Evolutionary conservation across 805 yeast genomes (phyloP).

Genomic region (Candida maris): DNA sequence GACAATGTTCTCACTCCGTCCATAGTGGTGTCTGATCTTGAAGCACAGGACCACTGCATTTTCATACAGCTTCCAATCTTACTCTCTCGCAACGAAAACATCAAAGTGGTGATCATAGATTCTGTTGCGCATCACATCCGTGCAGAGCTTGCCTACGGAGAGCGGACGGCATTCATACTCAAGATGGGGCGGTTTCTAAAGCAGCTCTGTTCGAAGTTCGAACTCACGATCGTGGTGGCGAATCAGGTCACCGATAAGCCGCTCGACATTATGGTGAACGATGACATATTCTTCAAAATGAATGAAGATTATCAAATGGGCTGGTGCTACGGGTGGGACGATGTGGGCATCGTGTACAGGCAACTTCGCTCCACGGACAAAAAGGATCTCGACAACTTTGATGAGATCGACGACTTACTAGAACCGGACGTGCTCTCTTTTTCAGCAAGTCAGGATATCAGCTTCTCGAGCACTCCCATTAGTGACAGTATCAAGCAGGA

Average conservation of each 20-base stretch:
- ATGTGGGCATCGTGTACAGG: conserved; percentile 28
- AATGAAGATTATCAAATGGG: conserved; percentile 64
- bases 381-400: conserved; percentile 18
- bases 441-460: not conserved
- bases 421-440: not conserved
- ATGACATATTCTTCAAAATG: conserved; percentile 34
- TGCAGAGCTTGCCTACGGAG: conserved; percentile 48
- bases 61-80: conserved; percentile 66
- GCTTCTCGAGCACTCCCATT: conserved; percentile 18
- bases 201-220: conserved; percentile 41
- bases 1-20: conserved; percentile 30
- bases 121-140: conserved; percentile 81
- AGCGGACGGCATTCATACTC: conserved; percentile 41
- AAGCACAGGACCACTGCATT: conserved; percentile 69
- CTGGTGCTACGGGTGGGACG: conserved; percentile 74
- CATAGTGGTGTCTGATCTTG: conserved; percentile 45
- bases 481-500: conserved; percentile 24
- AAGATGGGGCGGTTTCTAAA: conserved; percentile 46
- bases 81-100: conserved; percentile 34
- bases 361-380: conserved; percentile 22
- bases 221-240: conserved; percentile 63
- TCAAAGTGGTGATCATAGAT: conserved; percentile 68
- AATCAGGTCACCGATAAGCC: conserved; percentile 78
- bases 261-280: conserved; percentile 28
- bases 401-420: conserved; percentile 15